Evolutionary conservation across 768 basidiomycete genomes (phyloP), one percentile per base, ranked within the genome.

Genomic region (Phylloporus scabripes): DNA sequence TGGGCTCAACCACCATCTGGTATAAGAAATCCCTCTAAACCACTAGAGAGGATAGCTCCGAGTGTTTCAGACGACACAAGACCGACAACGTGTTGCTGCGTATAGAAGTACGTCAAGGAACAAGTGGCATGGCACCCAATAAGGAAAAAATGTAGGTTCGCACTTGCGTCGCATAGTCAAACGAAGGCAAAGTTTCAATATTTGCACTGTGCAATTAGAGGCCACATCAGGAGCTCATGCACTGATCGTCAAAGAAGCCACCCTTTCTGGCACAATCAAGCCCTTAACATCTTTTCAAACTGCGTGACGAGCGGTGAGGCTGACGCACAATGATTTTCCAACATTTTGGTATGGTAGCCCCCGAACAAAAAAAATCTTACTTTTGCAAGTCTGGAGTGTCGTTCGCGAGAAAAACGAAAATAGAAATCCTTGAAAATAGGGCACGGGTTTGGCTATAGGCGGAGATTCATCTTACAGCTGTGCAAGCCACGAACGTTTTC

Each of bases 221-320:
- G 40, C 52, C 34, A 47, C 40, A 55, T 60, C 54, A 56, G 55
- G 63, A 55, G 54, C 53, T 63, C 58, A 39, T 40, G 41, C 45
- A 58, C 58, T 54, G 62, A 63, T 63, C 62, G 49, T 45, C 45
- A 45, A 50, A 62, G 58, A 60, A 65, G 55, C 36, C 48, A 28
- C 53, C 48, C 11, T 32, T 56, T 61, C 49, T 26, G 57, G 61
- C 20, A 54, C 45, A 49, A 38, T 20, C 4, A 23, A 63, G 52
- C 63, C 62, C 55, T 60, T 56, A 48, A 50, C 56, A 49, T 33
- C 42, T 50, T 53, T 58, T 38, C 51, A 50, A 48, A 48, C 42
- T 41, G 48, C 46, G 53, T 54, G 47, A 49, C 39, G 51, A 46
- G 32, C 31, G 20, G 39, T 23, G 52, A 38, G 20, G 48, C 49